Evolutionary conservation across 1,139 yeast species (phyloP), one percentile per base, ranked within the genome.

Genomic region (Saccharomycopsis hybrid): DNA sequence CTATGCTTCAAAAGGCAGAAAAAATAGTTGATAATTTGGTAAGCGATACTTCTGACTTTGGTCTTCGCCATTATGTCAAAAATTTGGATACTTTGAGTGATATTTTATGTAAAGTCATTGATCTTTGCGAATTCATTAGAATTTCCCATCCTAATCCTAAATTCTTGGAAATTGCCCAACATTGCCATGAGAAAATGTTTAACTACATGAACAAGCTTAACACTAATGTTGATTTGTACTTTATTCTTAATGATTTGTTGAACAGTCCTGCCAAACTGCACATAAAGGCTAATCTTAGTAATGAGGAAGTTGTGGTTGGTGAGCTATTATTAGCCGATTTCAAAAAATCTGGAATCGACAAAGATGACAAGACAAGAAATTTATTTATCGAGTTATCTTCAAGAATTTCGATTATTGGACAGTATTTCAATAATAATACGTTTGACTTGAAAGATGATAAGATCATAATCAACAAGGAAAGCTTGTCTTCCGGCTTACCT

Each of bases 121-220:
- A 92, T 64, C 78, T 90, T 50, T 94, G 96, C 30, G 98, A 92
- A 58, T 92, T 92, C 65, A 80, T 94, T 30, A 72, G 98, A 49
- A 90, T 89, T 46, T 81, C 84, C 1, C 97, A 92, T 63, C 97
- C 97, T 0, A 77, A 82, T 56, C 71, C 71, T 47, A 68, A 72
- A 41, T 88, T 87, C 75, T 74, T 84, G 3, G 73, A 73, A 45
- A 94, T 92, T 1, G 96, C 98, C 0, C 96, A 92, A 60, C 75
- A 77, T 49, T 85, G 95, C 32, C 97, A 92, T 61, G 95, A 88
- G 59, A 73, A 80, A 56, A 78, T 92, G 85, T 92, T 84, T 66
- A 96, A 89, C 56, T 90, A 84, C 65, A 94, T 92, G 99, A 92
- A 89, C 65, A 78, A 85, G 54, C 71, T 92, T 46, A 92, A 92